Evolutionary conservation across 805 yeast genomes (phyloP).

Genomic region (Phaffomyces antillensis): DNA sequence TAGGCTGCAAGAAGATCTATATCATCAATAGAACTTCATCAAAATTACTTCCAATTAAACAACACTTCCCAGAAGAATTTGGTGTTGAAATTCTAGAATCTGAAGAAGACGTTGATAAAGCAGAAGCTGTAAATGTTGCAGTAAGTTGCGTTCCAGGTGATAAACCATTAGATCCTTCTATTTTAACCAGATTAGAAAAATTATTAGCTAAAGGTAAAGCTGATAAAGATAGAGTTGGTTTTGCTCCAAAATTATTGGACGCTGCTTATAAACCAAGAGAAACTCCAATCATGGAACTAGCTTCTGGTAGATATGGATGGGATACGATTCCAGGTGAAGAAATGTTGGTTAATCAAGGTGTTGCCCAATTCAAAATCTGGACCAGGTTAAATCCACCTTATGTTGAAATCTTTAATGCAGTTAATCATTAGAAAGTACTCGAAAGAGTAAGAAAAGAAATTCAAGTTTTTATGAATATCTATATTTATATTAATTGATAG

Average conservation of each 20-base stretch:
- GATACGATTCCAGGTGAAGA: slow-evolving; percentile 84
- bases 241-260: slow-evolving; percentile 60
- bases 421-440: slow-evolving; percentile 19
- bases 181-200: slow-evolving; percentile 42
- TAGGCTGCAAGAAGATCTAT: slow-evolving; percentile 75
- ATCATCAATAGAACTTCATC: slow-evolving; percentile 73
- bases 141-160: slow-evolving; percentile 86
- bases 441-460: no score
- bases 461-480: no score
- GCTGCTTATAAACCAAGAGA: slow-evolving; percentile 91
- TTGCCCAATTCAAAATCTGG: slow-evolving; percentile 77
- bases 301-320: slow-evolving; percentile 60
- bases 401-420: slow-evolving; percentile 54
- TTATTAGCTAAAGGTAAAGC: slow-evolving; percentile 36
- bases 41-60: slow-evolving; percentile 52
- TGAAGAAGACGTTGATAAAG: slow-evolving; percentile 34
- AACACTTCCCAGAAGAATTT: slow-evolving; percentile 52
- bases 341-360: slow-evolving; percentile 91
- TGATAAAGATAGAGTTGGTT: slow-evolving; percentile 27
- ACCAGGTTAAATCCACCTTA: slow-evolving; percentile 62
- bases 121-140: slow-evolving; percentile 43
- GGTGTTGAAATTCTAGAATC: slow-evolving; percentile 53
- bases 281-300: slow-evolving; percentile 81
- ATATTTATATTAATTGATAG: not conserved
- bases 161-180: slow-evolving; percentile 48